Base-by-base conservation (phyloP, 164 flowering plant species). In the Berberis vulgaris region DNA sequence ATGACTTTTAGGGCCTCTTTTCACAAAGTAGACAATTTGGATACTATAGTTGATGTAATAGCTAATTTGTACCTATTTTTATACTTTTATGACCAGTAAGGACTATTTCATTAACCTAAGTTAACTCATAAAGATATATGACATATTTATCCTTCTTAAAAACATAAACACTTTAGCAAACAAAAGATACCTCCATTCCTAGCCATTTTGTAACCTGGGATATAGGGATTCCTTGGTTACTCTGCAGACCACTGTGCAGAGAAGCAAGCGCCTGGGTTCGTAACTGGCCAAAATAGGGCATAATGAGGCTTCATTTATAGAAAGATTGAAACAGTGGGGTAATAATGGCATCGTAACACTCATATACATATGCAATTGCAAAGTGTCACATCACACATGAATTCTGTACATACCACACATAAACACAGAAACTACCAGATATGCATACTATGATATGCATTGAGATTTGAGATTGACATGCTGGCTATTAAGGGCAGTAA, bases 221-320 rank as follows among this genome's bases (percentile, higher is more conserved):
- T 49, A 95, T 76, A 58, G 99, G 99, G 54, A 95, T 74, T 67
- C 99, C 99, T 75, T 91, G 96, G 72, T 83, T 86, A 69, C 67
- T 85, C 68, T 80, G 97, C 38, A 95, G 83, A 73, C 97, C 96
- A 72, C 81, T 62, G 67, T 95, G 96, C 62, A 95, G 73, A 69
- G 91, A 83, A 76, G 97, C 97, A 71, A 95, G 91, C n/a, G 97
- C 99, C 72, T 91, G 94, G 63, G 90, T 85, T 55, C 97, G 81
- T 74, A 95, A 76, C 99, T 94, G 89, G n/a, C 67, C 45, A 82
- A 71, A 75, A 67, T 45, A 72, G 59, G 54, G 73, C 38, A 12
- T 45, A 57, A 45, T 56, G 43, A 45, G 39, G 49, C 9, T 46
- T 8, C 69, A 66, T 39, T 12, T 12, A 47, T 38, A 38, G 41